Evolutionary conservation across 208 protist genomes (phyloP).

Genomic region (Leptomonas pyrrhocoris): DNA sequence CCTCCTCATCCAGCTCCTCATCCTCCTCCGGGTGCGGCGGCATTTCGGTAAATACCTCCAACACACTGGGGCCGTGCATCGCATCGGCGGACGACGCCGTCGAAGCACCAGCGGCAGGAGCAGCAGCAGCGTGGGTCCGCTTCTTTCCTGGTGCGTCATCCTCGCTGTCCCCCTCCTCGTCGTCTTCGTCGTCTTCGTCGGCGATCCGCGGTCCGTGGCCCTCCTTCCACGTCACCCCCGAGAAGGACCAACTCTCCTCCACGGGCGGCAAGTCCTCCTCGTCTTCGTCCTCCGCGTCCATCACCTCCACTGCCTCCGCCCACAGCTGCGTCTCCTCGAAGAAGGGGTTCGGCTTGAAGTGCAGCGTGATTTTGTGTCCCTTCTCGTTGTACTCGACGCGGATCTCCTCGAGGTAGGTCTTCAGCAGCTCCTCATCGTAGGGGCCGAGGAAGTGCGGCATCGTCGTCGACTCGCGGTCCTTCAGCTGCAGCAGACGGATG

Average conservation of each 20-base stretch:
- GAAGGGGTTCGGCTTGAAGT: constrained; percentile 70
- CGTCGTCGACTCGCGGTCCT: constrained; percentile 37
- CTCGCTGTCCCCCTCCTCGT: constrained; percentile 18
- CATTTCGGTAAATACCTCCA: constrained; percentile 83
- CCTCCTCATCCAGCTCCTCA: constrained; percentile 52
- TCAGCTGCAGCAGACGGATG: constrained; percentile 36
- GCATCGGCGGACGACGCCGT: constrained; percentile 9
- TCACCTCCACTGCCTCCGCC: constrained; percentile 41
- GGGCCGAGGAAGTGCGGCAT: constrained; percentile 63
- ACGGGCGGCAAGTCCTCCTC: constrained; percentile 23
- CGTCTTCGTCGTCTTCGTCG: constrained; percentile 29
- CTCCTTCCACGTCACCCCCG: constrained; percentile 76
- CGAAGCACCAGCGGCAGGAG: background rate
- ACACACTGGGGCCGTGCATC: constrained; percentile 61
- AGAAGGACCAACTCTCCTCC: constrained; percentile 61
- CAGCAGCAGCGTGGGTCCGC: constrained; percentile 28
- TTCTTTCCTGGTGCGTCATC: constrained; percentile 26
- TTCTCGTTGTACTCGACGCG: constrained; percentile 42
- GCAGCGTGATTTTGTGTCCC: constrained; percentile 52
- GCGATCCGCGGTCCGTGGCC: constrained; percentile 61
- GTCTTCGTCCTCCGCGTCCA: constrained; percentile 28
- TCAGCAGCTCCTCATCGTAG: constrained; percentile 69
- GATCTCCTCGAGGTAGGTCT: constrained; percentile 58
- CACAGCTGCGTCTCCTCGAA: constrained; percentile 82
- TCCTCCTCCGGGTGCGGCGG: constrained; percentile 69